Conservation (phyloP, 2,329 filamentous ascomycete species). For the Fusarium sp. region DNA sequence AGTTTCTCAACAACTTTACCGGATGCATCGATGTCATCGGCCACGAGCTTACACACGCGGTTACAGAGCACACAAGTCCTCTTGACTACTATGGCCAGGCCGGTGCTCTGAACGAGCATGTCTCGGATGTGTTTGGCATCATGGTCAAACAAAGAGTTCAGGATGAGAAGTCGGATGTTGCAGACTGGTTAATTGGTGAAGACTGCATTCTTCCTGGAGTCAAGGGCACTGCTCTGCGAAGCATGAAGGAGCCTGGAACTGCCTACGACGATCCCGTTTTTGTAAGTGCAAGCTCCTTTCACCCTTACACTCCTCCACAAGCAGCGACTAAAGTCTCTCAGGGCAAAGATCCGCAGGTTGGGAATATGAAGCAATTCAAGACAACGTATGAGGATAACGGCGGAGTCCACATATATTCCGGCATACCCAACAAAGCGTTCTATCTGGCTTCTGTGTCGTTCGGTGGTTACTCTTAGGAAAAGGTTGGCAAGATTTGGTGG, state of each 20-base stretch:
- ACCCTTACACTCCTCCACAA: no score
- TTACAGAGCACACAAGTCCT: constrained; percentile 60
- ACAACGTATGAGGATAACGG: constrained; percentile 57
- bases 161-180: constrained; percentile 54
- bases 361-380: constrained; percentile 56
- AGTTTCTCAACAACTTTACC: constrained; percentile 62
- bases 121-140: constrained; percentile 66
- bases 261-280: constrained; percentile 63
- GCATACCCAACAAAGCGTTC: constrained; percentile 67
- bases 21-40: constrained; percentile 64
- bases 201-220: constrained; percentile 60
- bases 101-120: constrained; percentile 65
- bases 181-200: constrained; percentile 66
- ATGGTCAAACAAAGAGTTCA: constrained; percentile 65
- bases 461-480: constrained; percentile 64
- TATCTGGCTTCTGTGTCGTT: constrained; percentile 58
- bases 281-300: constrained; percentile 36
- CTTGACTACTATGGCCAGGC: constrained; percentile 62
- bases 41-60: constrained; percentile 65
- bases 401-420: constrained; percentile 65
- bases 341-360: constrained; percentile 64
- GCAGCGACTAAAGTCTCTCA: no score
- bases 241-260: constrained; percentile 63
- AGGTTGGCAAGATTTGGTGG: constrained; percentile 64
- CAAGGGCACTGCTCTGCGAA: constrained; percentile 62